These are phyloP conservation scores for Peziza echinospora DNA, from an alignment of 495 filamentous ascomycete genomes.

Conservation along the genomic window DNA sequence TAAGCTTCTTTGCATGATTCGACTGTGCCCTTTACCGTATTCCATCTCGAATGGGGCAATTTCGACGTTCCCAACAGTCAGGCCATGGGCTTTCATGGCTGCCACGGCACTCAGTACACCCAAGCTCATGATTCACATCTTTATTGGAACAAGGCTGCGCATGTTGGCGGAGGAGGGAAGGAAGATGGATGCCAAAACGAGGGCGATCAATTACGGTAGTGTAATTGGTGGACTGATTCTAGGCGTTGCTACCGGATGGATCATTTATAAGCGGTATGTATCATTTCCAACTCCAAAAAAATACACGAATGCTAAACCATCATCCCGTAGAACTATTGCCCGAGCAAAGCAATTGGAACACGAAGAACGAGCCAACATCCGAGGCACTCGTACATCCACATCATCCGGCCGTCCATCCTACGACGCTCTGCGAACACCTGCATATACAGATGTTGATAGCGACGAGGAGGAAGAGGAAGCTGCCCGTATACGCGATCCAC, in stretches of 20 bases:
- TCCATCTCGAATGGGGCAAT: constrained; percentile 85
- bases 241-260: constrained; percentile 53
- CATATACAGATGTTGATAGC: constrained; percentile 21
- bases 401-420: neutral
- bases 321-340: constrained; percentile 54
- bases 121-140: constrained; percentile 79
- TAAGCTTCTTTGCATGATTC: constrained; percentile 75
- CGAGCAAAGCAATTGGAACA: constrained; percentile 64
- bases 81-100: constrained; percentile 47
- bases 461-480: constrained; percentile 23
- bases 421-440: constrained; percentile 21
- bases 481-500: constrained; percentile 3
- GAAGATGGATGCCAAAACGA: constrained; percentile 43
- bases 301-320: constrained; percentile 20
- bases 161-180: constrained; percentile 42
- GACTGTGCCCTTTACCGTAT: constrained; percentile 85
- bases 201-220: constrained; percentile 55
- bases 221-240: constrained; percentile 50
- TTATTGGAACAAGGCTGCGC: constrained; percentile 62
- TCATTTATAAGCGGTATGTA: constrained; percentile 49
- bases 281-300: constrained; percentile 12
- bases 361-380: constrained; percentile 42
- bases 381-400: constrained; percentile 10
- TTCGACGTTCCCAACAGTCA: constrained; percentile 75
- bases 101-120: constrained; percentile 62